These are phyloP conservation scores for Lactarius tabidus DNA, from an alignment of 768 basidiomycete species.

Conservation along the genomic window DNA sequence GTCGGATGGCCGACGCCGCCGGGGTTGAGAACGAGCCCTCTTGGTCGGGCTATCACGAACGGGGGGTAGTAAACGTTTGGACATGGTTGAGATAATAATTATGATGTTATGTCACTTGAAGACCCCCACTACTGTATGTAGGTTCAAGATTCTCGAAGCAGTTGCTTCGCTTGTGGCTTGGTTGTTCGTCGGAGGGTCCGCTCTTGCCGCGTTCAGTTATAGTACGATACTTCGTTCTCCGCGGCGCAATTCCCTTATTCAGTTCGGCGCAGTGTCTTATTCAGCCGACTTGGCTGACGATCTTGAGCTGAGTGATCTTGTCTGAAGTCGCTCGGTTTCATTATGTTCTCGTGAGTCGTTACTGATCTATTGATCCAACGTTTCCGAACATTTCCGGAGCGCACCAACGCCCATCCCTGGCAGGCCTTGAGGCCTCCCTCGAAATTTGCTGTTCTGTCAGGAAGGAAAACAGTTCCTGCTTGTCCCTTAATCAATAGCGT, in stretches of 20 bases:
- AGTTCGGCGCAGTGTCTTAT: neutral
- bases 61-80: conserved; percentile 15
- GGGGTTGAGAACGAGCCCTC: conserved; percentile 3
- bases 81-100: conserved; percentile 12
- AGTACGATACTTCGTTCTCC: conserved; percentile 19
- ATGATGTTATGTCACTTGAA: conserved; percentile 14
- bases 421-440: conserved; percentile 1
- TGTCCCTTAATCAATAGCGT: conserved; percentile 21
- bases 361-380: neutral
- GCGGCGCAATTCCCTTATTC: conserved; percentile 8
- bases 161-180: conserved; percentile 1
- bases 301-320: neutral
- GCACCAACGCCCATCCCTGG: neutral
- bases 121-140: neutral
- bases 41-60: neutral
- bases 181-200: conserved; percentile 6
- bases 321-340: neutral
- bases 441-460: neutral
- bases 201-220: neutral
- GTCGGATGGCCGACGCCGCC: neutral
- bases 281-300: neutral
- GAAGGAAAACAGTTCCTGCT: conserved; percentile 11
- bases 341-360: neutral
- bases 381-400: neutral
- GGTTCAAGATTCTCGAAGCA: neutral